Conservation (phyloP, 495 filamentous ascomycete genomes). For the Apiosordaria backusii region DNA sequence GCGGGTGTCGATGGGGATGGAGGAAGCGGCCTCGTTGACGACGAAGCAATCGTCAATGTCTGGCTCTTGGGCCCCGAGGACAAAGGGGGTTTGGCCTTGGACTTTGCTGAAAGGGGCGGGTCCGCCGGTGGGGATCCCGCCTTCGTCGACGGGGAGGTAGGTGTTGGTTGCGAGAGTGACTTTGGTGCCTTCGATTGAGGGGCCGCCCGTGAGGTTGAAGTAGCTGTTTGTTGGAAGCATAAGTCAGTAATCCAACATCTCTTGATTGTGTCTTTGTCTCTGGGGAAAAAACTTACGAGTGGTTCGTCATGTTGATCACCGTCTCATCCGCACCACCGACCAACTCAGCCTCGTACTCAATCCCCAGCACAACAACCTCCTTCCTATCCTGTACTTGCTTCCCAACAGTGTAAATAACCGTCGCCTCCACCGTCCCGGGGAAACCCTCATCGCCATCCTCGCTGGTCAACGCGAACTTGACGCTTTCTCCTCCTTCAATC, state of each 20-base stretch:
- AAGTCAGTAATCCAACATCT: conserved; percentile 6
- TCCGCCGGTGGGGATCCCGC: conserved; percentile 62
- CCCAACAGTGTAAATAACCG: conserved; percentile 71
- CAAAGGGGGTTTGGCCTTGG: conserved; percentile 60
- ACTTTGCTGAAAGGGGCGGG: conserved; percentile 59
- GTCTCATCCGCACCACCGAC: conserved; percentile 78
- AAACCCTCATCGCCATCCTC: conserved; percentile 79
- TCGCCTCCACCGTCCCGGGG: conserved; percentile 76
- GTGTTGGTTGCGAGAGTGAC: conserved; percentile 66
- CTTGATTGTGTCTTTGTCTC: neutral
- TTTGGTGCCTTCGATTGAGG: conserved; percentile 70
- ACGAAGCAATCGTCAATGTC: conserved; percentile 91
- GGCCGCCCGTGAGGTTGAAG: conserved; percentile 73
- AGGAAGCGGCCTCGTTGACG: conserved; percentile 56
- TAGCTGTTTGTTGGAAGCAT: conserved; percentile 54
- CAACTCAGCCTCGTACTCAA: conserved; percentile 87
- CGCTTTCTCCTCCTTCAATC: conserved; percentile 67
- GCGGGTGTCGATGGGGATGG: conserved; percentile 75
- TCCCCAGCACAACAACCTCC: conserved; percentile 62
- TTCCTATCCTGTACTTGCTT: conserved; percentile 61
- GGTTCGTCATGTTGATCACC: conserved; percentile 86
- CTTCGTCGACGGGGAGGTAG: conserved; percentile 70
- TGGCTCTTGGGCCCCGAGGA: conserved; percentile 60
- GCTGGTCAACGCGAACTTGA: conserved; percentile 70
- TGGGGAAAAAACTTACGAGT: conserved; percentile 60